Percentiles rank a stretch among this genome's conserved stretches.
These are phyloP conservation scores for Teunomyces cretensis DNA, from an alignment of 805 yeast species.

Conservation along the genomic window DNA sequence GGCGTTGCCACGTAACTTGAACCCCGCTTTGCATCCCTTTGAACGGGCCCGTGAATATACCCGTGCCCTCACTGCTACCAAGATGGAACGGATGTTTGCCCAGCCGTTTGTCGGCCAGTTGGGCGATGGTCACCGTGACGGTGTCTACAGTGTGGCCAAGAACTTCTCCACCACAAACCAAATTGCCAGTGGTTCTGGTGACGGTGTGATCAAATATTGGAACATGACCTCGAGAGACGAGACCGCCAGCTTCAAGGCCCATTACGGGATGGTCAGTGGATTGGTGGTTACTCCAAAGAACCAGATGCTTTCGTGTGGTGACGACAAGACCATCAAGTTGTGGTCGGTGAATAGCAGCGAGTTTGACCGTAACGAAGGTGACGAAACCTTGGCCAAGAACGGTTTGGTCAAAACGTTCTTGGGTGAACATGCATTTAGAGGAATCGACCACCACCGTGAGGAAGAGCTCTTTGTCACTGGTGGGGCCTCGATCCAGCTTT, in stretches of 20 bases:
- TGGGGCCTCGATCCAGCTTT: constrained; percentile 84
- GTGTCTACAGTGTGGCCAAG: constrained; percentile 84
- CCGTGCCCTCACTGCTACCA: constrained; percentile 91
- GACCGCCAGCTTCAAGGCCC: constrained; percentile 77
- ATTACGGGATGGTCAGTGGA: constrained; percentile 87
- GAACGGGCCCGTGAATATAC: constrained; percentile 97
- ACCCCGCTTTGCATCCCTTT: constrained; percentile 94
- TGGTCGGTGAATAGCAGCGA: constrained; percentile 75
- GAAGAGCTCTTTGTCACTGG: constrained; percentile 85
- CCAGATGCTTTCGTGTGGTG: constrained; percentile 79
- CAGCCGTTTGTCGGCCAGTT: constrained; percentile 95
- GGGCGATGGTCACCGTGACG: constrained; percentile 94
- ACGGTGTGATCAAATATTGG: constrained; percentile 95
- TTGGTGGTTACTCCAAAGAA: constrained; percentile 63
- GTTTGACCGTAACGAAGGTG: constrained; percentile 36
- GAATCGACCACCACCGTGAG: constrained; percentile 80
- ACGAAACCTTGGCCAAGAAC: constrained; percentile 30
- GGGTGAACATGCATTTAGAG: constrained; percentile 81
- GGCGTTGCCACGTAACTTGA: constrained; percentile 80
- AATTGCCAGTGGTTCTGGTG: constrained; percentile 91
- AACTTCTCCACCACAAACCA: constrained; percentile 67
- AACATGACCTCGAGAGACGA: constrained; percentile 79
- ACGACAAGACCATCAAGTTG: constrained; percentile 82
- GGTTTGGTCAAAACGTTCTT: constrained; percentile 77
- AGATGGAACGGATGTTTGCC: constrained; percentile 94